Conservation (phyloP, 495 filamentous ascomycete species). For the Daldinia concentrica region DNA sequence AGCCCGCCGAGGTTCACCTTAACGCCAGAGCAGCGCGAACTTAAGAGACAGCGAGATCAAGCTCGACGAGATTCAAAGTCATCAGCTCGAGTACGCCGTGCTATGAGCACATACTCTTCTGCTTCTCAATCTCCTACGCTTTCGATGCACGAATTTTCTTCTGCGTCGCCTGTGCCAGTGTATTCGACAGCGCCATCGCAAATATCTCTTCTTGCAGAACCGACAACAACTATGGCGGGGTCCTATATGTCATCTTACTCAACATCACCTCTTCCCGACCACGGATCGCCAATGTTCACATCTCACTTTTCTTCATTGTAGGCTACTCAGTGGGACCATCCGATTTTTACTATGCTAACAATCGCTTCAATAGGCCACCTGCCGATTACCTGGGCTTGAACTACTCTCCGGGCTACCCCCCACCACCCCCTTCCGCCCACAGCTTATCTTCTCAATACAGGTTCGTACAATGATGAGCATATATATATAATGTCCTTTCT, state of each 20-base stretch:
- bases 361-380: slow-evolving; percentile 36
- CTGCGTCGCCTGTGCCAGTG: slow-evolving; percentile 53
- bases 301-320: slow-evolving; percentile 47
- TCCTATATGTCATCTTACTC: slow-evolving; percentile 57
- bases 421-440: slow-evolving; percentile 47
- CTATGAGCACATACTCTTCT: slow-evolving; percentile 54
- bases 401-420: slow-evolving; percentile 51
- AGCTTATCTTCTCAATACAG: slow-evolving; percentile 57
- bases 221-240: slow-evolving; percentile 46
- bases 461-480: slow-evolving; percentile 41
- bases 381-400: slow-evolving; percentile 48
- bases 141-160: slow-evolving; percentile 52
- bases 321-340: slow-evolving; percentile 12
- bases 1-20: slow-evolving; percentile 57
- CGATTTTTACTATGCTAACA: slow-evolving; percentile 23
- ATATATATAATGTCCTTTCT: slow-evolving; percentile 23
- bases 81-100: slow-evolving; percentile 50
- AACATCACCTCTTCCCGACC: slow-evolving; percentile 53
- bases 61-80: slow-evolving; percentile 55
- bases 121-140: slow-evolving; percentile 54
- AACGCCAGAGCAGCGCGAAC: slow-evolving; percentile 58
- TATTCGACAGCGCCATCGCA: slow-evolving; percentile 58
- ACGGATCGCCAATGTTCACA: slow-evolving; percentile 51
- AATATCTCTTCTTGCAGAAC: slow-evolving; percentile 58
- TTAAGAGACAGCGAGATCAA: slow-evolving; percentile 60